These are phyloP conservation scores for Echria macrotheca DNA, from an alignment of 495 filamentous ascomycete species.

Conservation along the genomic window DNA sequence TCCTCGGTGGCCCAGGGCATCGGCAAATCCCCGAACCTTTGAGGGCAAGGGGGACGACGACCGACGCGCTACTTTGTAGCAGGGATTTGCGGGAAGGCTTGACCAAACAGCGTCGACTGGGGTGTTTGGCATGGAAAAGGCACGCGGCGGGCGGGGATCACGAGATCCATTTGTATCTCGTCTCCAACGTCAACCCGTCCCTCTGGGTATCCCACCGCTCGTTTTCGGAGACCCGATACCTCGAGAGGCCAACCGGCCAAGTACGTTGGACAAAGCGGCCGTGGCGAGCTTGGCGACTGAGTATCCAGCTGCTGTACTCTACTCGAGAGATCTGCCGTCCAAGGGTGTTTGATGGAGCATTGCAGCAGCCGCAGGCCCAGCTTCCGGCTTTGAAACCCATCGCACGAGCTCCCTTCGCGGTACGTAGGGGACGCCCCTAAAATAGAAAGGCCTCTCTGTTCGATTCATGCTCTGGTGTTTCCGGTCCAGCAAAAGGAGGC, in stretches of 20 bases:
- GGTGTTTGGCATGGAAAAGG: neutral
- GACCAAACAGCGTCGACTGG: conserved; percentile 2
- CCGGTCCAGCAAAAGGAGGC: conserved; percentile 4
- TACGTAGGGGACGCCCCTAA: neutral
- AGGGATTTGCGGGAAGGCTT: conserved; percentile 21
- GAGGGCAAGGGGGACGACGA: conserved; percentile 15
- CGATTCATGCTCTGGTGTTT: conserved; percentile 8
- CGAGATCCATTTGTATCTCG: too few species aligned
- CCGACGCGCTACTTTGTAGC: conserved; percentile 9
- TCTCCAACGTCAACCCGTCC: too few species aligned
- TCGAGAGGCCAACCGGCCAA: too few species aligned
- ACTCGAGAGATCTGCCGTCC: conserved; percentile 35
- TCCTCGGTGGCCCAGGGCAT: conserved; percentile 7
- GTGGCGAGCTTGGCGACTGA: too few species aligned
- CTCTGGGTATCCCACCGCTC: too few species aligned
- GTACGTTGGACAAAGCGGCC: too few species aligned
- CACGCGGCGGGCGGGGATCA: conserved; percentile 7
- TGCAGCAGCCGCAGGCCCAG: conserved; percentile 14
- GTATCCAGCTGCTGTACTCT: too few species aligned
- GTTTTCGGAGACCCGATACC: too few species aligned
- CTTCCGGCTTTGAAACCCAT: conserved; percentile 13
- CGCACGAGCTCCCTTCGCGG: conserved; percentile 1
- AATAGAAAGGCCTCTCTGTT: conserved; percentile 1
- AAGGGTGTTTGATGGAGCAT: conserved; percentile 27
- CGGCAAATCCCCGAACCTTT: conserved; percentile 14